A percentile compares a stretch with the other conserved stretches of the same genome.
Evolutionary conservation across 768 basidiomycete genomes (phyloP).

Genomic region (Clitopilus passeckerianus): DNA sequence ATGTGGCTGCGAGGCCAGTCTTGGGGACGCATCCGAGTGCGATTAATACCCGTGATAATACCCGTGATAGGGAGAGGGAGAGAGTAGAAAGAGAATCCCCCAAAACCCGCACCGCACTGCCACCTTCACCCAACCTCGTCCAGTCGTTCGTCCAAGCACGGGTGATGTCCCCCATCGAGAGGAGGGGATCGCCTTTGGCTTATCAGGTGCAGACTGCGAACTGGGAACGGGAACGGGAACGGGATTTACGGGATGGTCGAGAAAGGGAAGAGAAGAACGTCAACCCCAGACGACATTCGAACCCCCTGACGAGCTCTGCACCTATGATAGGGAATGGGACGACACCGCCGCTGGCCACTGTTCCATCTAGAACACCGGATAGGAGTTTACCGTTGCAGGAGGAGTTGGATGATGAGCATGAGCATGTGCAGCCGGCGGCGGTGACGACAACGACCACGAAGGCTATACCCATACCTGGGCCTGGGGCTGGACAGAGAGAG

Average conservation of each 20-base stretch:
- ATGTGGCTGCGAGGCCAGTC: background rate
- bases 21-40: background rate
- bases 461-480: conserved; percentile 27
- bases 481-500: conserved; percentile 17
- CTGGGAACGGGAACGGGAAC: background rate
- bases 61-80: background rate
- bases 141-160: background rate
- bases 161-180: background rate
- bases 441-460: conserved; percentile 19
- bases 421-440: conserved; percentile 5
- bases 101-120: background rate
- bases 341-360: conserved; percentile 51
- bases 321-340: conserved; percentile 16
- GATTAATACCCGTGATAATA: background rate
- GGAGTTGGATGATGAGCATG: conserved; percentile 64
- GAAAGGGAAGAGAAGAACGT: too few relatives aligned
- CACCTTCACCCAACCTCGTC: background rate
- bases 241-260: too few relatives aligned
- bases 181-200: background rate
- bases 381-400: conserved; percentile 75
- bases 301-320: background rate
- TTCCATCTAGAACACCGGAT: conserved; percentile 58
- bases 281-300: conserved; percentile 17
- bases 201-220: background rate
- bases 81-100: background rate